Evolutionary conservation across 306 rosid species (phyloP).

Genomic region (Rosa multiflora): DNA sequence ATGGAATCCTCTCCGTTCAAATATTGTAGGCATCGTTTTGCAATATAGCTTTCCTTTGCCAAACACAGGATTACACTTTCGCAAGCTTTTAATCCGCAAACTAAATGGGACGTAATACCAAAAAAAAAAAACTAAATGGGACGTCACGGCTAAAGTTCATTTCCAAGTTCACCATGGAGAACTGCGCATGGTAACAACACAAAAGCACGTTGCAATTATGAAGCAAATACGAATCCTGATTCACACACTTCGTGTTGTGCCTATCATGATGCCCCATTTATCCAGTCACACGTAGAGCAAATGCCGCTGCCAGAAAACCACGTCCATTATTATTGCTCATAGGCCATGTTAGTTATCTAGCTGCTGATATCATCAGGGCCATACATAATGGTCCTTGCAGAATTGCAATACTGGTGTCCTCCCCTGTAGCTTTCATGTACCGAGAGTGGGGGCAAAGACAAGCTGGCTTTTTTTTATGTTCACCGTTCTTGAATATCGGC

Average conservation of each 20-base stretch:
- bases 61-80: background rate
- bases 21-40: background rate
- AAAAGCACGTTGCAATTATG: background rate
- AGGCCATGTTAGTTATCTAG: conserved; percentile 21
- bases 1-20: background rate
- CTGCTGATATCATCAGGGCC: conserved; percentile 31
- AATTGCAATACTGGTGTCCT: conserved; percentile 6
- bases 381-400: conserved; percentile 8
- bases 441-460: conserved; percentile 15
- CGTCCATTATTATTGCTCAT: conserved; percentile 29
- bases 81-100: background rate
- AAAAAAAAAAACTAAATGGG: background rate
- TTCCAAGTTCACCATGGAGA: background rate
- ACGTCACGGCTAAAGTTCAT: background rate
- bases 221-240: conserved; percentile 9
- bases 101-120: background rate
- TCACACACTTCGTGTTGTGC: conserved; percentile 8
- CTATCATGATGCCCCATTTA: conserved; percentile 13
- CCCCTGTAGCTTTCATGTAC: conserved; percentile 44
- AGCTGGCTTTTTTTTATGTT: background rate
- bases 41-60: background rate
- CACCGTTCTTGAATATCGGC: background rate
- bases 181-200: background rate
- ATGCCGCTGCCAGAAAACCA: conserved; percentile 26
- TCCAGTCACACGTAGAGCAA: background rate